Evolutionary conservation across 257 asterid genomes (phyloP), one percentile per base, ranked within the genome.

Genomic region (Solanum virginianum): DNA sequence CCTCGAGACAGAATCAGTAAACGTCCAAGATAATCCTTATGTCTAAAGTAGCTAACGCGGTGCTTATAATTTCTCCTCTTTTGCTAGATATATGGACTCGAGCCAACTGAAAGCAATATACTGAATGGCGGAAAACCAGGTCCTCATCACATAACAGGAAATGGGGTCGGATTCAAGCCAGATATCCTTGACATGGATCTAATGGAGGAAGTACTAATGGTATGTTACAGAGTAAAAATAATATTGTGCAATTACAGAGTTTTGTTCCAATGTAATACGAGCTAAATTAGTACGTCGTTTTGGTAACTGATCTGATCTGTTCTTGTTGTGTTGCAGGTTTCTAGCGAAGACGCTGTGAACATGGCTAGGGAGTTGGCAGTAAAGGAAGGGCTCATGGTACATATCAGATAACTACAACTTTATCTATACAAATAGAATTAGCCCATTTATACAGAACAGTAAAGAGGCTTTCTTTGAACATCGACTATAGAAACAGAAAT

Each of bases 51-150:
- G 68, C 59, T n/a, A 12, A 81, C 16, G 0, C 8, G 24, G 11
- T 22, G 14, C 45, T 53, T 10, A 26, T 56, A 8, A 24, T 87
- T 7, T 45, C 24, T 55, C 51, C 53, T 32, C 32, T 22, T 13
- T 84, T 81, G 54, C 57, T 66, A 96, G 99, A 97, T 97, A 66
- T 97, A 94, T 68, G 99, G 99, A 66, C 89, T 97, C 9, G 99
- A 97, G 90, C 99, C 99, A 4, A 90, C 91, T 20, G 99, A 97
- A 85, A 97, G 99, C 95, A 91, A 92, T 81, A 43, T 97, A 84
- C 89, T 97, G 9, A 97, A 97, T 43, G 99, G 99, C 17, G 99
- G 99, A 83, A 97, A 95, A 90, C 98, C 99, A 93, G 99, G 99
- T 83, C 99, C 99, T 85, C 99, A 96, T 88, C 93, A 95, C n/a